A percentile compares a stretch with the other conserved stretches of the same genome.
Evolutionary conservation across 805 yeast genomes (phyloP).

Genomic region (Hanseniaspora lachancei): DNA sequence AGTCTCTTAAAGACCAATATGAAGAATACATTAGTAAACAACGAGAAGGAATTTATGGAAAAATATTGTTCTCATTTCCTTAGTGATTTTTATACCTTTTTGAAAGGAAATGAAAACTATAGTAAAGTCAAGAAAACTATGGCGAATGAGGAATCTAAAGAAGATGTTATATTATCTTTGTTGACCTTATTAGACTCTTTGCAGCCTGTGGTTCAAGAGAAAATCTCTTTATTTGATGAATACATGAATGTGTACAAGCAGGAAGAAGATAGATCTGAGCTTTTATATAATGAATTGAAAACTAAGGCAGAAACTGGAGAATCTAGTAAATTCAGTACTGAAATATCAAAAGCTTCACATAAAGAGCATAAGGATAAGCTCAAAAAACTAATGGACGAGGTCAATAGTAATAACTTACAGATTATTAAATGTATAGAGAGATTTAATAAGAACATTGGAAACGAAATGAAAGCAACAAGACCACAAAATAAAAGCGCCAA

Average conservation of each 20-base stretch:
- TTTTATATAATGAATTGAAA: not conserved
- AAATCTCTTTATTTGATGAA: not conserved
- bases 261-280: not conserved
- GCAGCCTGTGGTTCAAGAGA: not conserved
- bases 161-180: not conserved
- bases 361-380: not conserved
- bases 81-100: not conserved
- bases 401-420: not conserved
- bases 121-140: not conserved
- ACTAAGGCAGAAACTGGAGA: not conserved
- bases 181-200: not conserved
- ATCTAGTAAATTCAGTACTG: not conserved
- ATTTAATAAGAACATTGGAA: slow-evolving; percentile 8
- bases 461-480: not conserved
- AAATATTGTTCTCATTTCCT: not conserved
- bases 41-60: slow-evolving; percentile 3
- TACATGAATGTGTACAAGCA: not conserved
- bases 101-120: not conserved
- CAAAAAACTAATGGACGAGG: not conserved
- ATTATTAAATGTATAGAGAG: not conserved
- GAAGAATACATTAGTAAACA: not conserved
- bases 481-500: not conserved
- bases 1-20: not conserved
- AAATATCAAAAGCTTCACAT: not conserved
- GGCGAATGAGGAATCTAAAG: not conserved